Evolutionary conservation across 1,284 basidiomycete species (phyloP).

Genomic region (Phellopilus nigrolimitatus): DNA sequence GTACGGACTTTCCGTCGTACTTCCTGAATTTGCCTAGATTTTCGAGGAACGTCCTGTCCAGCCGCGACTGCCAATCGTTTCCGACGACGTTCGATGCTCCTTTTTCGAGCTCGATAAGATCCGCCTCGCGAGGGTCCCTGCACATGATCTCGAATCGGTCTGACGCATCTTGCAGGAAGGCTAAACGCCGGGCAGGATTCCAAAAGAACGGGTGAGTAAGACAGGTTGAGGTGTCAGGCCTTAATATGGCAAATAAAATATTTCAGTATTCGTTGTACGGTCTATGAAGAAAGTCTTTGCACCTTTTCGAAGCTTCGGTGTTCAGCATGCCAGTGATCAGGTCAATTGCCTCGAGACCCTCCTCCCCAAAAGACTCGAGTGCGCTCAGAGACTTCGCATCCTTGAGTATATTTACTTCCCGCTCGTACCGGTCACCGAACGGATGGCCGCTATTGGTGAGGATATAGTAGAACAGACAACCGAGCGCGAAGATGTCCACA

Average conservation of each 20-base stretch:
- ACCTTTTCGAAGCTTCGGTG: constrained; percentile 71
- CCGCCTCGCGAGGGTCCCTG: constrained; percentile 79
- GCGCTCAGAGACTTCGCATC: constrained; percentile 65
- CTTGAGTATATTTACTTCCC: constrained; percentile 89
- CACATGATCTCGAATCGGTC: constrained; percentile 99
- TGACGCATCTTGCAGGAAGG: constrained; percentile 94
- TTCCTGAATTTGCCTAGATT: constrained; percentile 96
- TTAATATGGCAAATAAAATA: constrained; percentile 28
- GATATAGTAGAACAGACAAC: constrained; percentile 90
- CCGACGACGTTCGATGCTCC: constrained; percentile 69
- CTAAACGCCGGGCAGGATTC: constrained; percentile 80
- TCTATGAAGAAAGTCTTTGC: constrained; percentile 26
- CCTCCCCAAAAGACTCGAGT: constrained; percentile 82
- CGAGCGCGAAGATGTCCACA: constrained; percentile 91
- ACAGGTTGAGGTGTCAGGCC: constrained; percentile 84
- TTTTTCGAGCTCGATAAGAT: constrained; percentile 74
- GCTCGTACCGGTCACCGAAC: constrained; percentile 85
- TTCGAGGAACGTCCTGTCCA: constrained; percentile 89
- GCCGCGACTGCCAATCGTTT: constrained; percentile 80
- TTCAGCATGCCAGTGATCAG: constrained; percentile 76
- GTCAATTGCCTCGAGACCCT: constrained; percentile 80
- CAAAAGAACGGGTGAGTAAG: constrained; percentile 97
- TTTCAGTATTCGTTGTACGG: not conserved
- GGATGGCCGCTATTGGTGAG: constrained; percentile 87
- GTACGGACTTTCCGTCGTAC: constrained; percentile 87